Conservation (phyloP, 306 rosid species). For the Vachellia collinsii region DNA sequence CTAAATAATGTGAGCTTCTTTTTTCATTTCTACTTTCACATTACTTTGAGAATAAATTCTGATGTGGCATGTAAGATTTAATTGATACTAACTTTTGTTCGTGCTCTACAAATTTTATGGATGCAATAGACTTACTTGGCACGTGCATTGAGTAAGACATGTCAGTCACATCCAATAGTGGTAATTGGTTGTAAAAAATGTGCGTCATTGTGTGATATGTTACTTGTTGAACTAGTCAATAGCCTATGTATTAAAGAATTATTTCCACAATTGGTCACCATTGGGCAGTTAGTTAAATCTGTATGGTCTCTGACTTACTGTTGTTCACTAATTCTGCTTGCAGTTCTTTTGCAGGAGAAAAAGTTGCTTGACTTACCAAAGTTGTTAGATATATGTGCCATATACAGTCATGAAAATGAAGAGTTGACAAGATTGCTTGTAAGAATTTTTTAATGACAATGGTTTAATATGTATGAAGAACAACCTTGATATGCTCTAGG, state of each 20-base stretch:
- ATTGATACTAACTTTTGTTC: neutral
- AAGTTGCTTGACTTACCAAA: slow-evolving; percentile 88
- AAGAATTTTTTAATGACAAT: slow-evolving; percentile 36
- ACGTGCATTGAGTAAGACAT: slow-evolving; percentile 12
- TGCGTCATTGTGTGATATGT: neutral
- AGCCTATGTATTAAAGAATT: slow-evolving; percentile 7
- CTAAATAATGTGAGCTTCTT: neutral
- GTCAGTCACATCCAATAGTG: slow-evolving; percentile 24
- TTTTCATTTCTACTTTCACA: slow-evolving; percentile 1
- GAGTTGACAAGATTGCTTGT: slow-evolving; percentile 81
- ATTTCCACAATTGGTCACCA: slow-evolving; percentile 9
- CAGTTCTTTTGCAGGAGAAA: slow-evolving; percentile 97
- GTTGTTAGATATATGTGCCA: slow-evolving; percentile 92
- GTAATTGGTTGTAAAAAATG: slow-evolving; percentile 28
- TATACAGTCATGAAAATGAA: slow-evolving; percentile 83
- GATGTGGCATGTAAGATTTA: neutral
- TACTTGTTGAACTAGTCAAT: slow-evolving; percentile 14
- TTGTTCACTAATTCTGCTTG: slow-evolving; percentile 71
- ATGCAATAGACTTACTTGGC: neutral
- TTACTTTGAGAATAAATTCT: slow-evolving; percentile 17
- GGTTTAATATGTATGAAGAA: neutral
- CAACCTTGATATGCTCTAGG: slow-evolving; percentile 15
- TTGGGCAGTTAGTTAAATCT: slow-evolving; percentile 19
- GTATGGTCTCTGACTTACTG: slow-evolving; percentile 31
- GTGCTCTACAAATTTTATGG: slow-evolving; percentile 1